Percentiles rank a stretch among this genome's conserved stretches.
phyloP scores from a whole-genome alignment of 352 stramenopile species.

The Phytophthora meadii region DNA sequence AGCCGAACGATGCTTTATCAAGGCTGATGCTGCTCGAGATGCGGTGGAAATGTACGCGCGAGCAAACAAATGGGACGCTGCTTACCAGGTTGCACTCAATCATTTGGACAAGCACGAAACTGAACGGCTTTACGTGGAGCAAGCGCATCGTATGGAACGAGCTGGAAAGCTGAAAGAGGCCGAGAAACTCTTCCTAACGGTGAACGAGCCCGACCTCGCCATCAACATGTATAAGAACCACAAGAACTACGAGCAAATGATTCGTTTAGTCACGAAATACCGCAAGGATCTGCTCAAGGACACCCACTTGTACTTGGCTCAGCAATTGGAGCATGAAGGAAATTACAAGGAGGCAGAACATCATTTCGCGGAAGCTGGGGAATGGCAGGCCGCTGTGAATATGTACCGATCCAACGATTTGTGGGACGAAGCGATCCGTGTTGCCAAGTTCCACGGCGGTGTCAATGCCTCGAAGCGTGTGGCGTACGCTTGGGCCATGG shows the following conservation, averaged over 20 bases:
- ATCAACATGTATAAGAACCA: constrained; percentile 98
- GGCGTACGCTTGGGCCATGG: constrained; percentile 94
- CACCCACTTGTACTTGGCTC: constrained; percentile 92
- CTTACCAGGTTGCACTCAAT: constrained; percentile 92
- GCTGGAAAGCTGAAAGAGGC: constrained; percentile 93
- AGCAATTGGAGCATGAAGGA: constrained; percentile 93
- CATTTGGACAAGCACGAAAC: constrained; percentile 95
- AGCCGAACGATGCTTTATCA: constrained; percentile 94
- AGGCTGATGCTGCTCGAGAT: constrained; percentile 87
- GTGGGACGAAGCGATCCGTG: constrained; percentile 95
- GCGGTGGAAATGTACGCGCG: constrained; percentile 96
- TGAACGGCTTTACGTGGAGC: constrained; percentile 92
- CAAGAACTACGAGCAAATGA: constrained; percentile 96
- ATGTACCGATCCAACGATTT: constrained; percentile 96
- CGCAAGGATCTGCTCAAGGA: constrained; percentile 94
- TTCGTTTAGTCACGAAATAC: constrained; percentile 93
- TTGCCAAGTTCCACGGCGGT: constrained; percentile 93
- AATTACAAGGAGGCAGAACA: constrained; percentile 94
- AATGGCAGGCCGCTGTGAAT: constrained; percentile 94
- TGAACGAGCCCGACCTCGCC: constrained; percentile 93
- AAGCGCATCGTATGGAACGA: constrained; percentile 92
- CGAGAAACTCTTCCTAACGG: constrained; percentile 93
- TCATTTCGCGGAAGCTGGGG: constrained; percentile 91
- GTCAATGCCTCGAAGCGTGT: constrained; percentile 93
- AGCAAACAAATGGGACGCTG: constrained; percentile 92